Percentiles rank a stretch among this genome's conserved stretches.
Evolutionary conservation across 148 eudicot species (phyloP).

Genomic region (Camellia granthamiana): DNA sequence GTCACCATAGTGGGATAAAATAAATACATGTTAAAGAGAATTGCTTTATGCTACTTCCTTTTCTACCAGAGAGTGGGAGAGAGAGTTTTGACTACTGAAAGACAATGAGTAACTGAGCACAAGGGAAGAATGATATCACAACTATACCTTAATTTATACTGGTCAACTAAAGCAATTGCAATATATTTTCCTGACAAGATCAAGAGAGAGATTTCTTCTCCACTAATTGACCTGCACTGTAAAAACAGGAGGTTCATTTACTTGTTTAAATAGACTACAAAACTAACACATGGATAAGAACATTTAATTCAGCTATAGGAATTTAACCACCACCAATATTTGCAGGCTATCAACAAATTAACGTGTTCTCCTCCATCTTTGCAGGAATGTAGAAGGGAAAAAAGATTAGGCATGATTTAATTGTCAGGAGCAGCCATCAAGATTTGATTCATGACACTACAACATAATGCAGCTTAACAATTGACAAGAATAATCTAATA

Average conservation of each 20-base stretch:
- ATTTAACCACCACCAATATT: not conserved
- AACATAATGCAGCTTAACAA: not conserved
- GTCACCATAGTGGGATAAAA: not conserved
- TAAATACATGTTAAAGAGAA: not conserved
- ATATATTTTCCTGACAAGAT: conserved; percentile 85
- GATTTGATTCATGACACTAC: not conserved
- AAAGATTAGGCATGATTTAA: not conserved
- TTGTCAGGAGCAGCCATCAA: not conserved
- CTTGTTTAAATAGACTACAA: conserved; percentile 12
- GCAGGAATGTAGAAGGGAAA: not conserved
- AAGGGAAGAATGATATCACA: not conserved
- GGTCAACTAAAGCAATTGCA: conserved; percentile 93
- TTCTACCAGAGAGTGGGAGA: not conserved
- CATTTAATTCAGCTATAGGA: not conserved
- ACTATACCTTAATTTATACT: conserved; percentile 65
- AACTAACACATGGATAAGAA: not conserved
- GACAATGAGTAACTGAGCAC: not conserved
- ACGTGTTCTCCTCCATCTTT: not conserved
- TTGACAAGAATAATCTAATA: not conserved
- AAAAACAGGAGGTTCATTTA: conserved; percentile 34
- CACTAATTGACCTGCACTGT: conserved; percentile 93
- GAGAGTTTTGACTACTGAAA: not conserved
- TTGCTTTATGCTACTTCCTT: not conserved
- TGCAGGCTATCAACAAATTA: not conserved
- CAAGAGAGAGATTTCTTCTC: conserved; percentile 60